phyloP scores from a whole-genome alignment of 257 asterid genomes.

The Coffea eugenioides region DNA sequence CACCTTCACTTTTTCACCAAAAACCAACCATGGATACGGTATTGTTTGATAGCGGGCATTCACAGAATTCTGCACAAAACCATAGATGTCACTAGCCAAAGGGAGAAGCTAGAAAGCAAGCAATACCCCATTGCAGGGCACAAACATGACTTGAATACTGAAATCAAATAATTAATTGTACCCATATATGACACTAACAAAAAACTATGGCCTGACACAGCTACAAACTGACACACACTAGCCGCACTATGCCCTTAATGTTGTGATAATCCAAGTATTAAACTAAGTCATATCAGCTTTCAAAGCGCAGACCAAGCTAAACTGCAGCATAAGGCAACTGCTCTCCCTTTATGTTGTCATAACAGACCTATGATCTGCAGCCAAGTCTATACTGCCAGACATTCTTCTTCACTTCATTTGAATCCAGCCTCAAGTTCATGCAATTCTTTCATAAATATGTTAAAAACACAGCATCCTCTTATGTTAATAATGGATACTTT shows the following conservation, averaged over 20 bases:
- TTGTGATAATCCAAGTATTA: background rate
- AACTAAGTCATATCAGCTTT: background rate
- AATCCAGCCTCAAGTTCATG: background rate
- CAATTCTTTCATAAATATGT: background rate
- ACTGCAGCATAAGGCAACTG: background rate
- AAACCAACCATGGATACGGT: slow-evolving; percentile 95
- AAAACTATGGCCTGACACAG: background rate
- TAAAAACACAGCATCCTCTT: too few species aligned
- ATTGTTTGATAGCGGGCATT: slow-evolving; percentile 96
- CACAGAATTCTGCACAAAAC: slow-evolving; percentile 75
- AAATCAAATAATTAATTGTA: background rate
- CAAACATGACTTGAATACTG: background rate
- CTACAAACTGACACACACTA: background rate
- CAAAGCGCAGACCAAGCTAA: too few species aligned
- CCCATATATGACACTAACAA: background rate
- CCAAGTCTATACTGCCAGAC: background rate
- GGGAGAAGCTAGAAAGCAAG: background rate
- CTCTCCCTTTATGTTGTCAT: background rate
- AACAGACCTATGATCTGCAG: background rate
- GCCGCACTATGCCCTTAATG: background rate
- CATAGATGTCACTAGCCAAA: slow-evolving; percentile 18
- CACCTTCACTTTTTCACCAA: slow-evolving; percentile 96
- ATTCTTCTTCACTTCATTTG: background rate
- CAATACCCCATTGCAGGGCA: background rate
- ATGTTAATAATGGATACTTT: background rate